Evolutionary conservation across 352 stramenopile genomes (phyloP), one percentile per base, ranked within the genome.

Genomic region (Globisporangium lucens): DNA sequence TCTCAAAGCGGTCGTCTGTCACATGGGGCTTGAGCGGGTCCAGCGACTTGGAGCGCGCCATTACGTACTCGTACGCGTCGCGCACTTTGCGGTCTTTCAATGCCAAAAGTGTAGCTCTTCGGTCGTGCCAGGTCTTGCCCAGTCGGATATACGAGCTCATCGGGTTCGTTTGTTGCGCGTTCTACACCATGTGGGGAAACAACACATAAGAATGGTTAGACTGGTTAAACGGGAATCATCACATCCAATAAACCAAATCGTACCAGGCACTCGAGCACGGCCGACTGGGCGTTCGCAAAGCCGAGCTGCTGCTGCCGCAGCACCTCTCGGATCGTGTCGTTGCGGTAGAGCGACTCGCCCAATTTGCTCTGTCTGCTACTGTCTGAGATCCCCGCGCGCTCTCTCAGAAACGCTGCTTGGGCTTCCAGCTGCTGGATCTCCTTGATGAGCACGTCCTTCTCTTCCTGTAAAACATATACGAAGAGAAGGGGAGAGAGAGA

Each of bases 1-100:
- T 79, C 63, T 83, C 76, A 60, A 87, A 91, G 33, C 81, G 78
- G 51, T 66, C 56, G 52, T 87, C 78, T 10, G 77, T 67, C 33
- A 76, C 74, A 69, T 78, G 82, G 9, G 65, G 68, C 56, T 70
- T 77, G 15, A 71, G 53, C 9, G 69, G 71, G 33, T 74, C 62
- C 13, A 81, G 53, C 0, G 69, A 35, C 6, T 60, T 56, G 2
- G 71, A 47, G 10, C 77, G 74, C 33, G 71, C 67, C 41, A 66
- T 62, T 30, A 83, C 69, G 60, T 81, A 83, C 13, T 69, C 66
- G 43, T 73, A 68, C 7, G 71, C 61, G 41, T 68, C 36, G 12
- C 65, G 41, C 61, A 71, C 27, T 27, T 71, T 71, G 27, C 35
- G 22, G 3, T 68, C 59, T 56, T 60, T 67, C 36, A 68, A 47